These are phyloP conservation scores for Entonaema liquescens DNA, from an alignment of 495 filamentous ascomycete species.

Conservation along the genomic window DNA sequence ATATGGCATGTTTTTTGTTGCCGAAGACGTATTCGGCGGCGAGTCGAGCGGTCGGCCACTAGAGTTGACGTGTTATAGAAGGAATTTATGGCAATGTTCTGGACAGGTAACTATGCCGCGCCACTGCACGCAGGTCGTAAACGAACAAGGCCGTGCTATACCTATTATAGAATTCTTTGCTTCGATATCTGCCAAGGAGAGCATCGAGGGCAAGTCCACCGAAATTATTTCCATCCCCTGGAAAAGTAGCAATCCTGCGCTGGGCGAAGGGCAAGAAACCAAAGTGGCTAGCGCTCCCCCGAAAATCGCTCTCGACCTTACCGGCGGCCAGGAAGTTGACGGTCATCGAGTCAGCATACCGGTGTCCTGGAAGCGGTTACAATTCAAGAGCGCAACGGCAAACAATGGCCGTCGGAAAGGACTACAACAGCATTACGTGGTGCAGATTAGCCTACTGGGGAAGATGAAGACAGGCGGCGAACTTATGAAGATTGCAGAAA, in stretches of 20 bases:
- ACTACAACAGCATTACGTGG: conserved; percentile 74
- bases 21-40: conserved; percentile 70
- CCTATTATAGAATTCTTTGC: conserved; percentile 79
- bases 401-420: conserved; percentile 80
- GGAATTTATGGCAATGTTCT: conserved; percentile 89
- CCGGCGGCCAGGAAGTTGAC: conserved; percentile 72
- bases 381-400: conserved; percentile 92
- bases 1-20: conserved; percentile 95
- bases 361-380: conserved; percentile 88
- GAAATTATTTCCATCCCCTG: conserved; percentile 94
- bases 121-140: conserved; percentile 74
- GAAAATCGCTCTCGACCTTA: conserved; percentile 75
- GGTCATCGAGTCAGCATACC: conserved; percentile 79
- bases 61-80: conserved; percentile 90
- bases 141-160: conserved; percentile 78
- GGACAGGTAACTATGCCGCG: conserved; percentile 82
- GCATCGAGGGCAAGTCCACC: conserved; percentile 84
- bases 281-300: conserved; percentile 61
- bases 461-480: conserved; percentile 68
- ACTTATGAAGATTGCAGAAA: conserved; percentile 65
- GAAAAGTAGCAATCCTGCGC: conserved; percentile 77
- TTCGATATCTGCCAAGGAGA: conserved; percentile 86
- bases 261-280: conserved; percentile 58
- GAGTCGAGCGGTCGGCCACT: conserved; percentile 66
- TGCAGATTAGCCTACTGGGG: conserved; percentile 69